A percentile compares a stretch with the other conserved stretches of the same genome.
Evolutionary conservation across 306 rosid species (phyloP).

Genomic region (Corylus heterophylla): DNA sequence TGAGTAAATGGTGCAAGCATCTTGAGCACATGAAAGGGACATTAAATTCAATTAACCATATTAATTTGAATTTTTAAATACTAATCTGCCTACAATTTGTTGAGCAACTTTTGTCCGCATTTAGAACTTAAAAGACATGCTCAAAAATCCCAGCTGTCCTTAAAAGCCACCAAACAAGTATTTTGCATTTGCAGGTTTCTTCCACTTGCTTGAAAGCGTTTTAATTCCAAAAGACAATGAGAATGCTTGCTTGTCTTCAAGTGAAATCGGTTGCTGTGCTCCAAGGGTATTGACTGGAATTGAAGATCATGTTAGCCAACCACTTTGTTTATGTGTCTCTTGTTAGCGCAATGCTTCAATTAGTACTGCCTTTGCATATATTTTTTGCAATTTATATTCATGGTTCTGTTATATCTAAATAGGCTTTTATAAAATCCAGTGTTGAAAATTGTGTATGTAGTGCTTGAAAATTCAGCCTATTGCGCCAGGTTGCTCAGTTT

Average conservation of each 20-base stretch:
- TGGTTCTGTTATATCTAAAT: constrained; percentile 2
- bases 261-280: constrained; percentile 49
- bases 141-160: constrained; percentile 14
- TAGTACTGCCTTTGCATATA: background rate
- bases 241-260: constrained; percentile 53
- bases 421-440: background rate
- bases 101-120: constrained; percentile 1
- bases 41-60: background rate
- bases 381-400: constrained; percentile 7
- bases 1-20: background rate
- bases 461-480: constrained; percentile 33
- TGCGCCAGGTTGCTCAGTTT: constrained; percentile 57
- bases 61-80: background rate
- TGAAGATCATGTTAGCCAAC: constrained; percentile 37
- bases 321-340: constrained; percentile 41
- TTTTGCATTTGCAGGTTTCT: constrained; percentile 50
- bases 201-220: constrained; percentile 64
- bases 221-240: constrained; percentile 57
- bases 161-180: constrained; percentile 14
- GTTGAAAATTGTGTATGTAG: too few species aligned
- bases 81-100: background rate
- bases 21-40: constrained; percentile 1
- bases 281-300: constrained; percentile 41
- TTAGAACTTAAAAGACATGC: background rate
- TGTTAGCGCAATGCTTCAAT: constrained; percentile 10